Evolutionary conservation across 306 rosid species (phyloP), one percentile per base, ranked within the genome.

Genomic region (Rosa persica): DNA sequence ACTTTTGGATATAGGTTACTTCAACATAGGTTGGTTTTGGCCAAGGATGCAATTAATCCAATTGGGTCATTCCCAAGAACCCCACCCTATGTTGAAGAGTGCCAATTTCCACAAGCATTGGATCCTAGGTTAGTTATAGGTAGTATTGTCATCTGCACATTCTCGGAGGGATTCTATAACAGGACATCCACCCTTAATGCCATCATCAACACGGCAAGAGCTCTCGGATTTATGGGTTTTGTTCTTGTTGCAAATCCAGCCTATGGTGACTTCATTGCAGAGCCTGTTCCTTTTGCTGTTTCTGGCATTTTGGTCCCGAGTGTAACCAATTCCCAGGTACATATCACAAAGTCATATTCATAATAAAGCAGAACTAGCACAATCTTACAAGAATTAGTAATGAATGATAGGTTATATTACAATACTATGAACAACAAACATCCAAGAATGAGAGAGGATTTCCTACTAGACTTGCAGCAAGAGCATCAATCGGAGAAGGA

Each of bases 71-170:
- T 84, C 44, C 89, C 89, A 39, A 68, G 39, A 47, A 86, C 89
- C 22, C 65, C 83, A 1, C 83, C 86, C 10, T 84, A 90, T 74
- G 55, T 74, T 40, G 96, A 92, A 79, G 98, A 95, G 84, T 95
- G 98, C 38, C 98, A 95, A 81, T 79, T 83, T 81, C 89, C 92
- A 49, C 90, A 92, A 76, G 96, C 86, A 71, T 83, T 95, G 16
- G 92, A 95, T 51, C 84, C 78, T 20, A 75, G 38, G 7, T 40
- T 72, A 58, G 91, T 89, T 58, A 75, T 40, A 42, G 90, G 86
- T 23, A 88, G 93, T 30, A 60, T 95, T 47, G 71, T 93, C 46
- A 83, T 93, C 47, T 95, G 99, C 87, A 87, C 81, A 48, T 93
- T 89, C 89, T 95, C 97, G 0, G 84, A 39, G 12, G 98, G 98